phyloP scores from a whole-genome alignment of 768 basidiomycete genomes.

The Chalciporus sphaerocephalus region DNA sequence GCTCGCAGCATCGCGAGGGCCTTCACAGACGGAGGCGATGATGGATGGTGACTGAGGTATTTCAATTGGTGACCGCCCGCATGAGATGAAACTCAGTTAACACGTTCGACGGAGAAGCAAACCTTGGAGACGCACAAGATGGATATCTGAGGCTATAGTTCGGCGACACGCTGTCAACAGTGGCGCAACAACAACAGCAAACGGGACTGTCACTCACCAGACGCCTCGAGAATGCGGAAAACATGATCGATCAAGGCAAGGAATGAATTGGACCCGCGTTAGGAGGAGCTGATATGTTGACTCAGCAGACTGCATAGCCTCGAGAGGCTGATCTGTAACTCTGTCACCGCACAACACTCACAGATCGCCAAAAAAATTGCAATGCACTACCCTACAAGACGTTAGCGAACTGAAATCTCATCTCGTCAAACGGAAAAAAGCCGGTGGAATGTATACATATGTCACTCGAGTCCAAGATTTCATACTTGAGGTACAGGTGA shows the following conservation, averaged over 20 bases:
- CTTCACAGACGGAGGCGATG: slow-evolving; percentile 59
- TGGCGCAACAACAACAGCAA: neutral
- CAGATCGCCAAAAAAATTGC: too few species aligned
- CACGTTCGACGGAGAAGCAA: slow-evolving; percentile 6
- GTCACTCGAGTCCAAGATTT: too few species aligned
- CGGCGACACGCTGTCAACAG: neutral
- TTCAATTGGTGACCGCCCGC: neutral
- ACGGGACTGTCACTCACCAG: slow-evolving; percentile 24
- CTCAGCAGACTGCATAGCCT: too few species aligned
- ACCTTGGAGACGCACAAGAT: slow-evolving; percentile 49
- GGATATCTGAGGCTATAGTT: slow-evolving; percentile 52
- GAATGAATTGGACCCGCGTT: too few species aligned
- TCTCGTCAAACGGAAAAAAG: too few species aligned
- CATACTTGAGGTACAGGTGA: too few species aligned
- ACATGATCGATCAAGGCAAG: slow-evolving; percentile 28
- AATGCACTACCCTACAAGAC: too few species aligned
- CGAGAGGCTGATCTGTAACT: too few species aligned
- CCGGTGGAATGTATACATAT: too few species aligned
- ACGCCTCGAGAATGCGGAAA: slow-evolving; percentile 36
- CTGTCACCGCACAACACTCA: too few species aligned
- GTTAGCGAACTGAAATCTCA: too few species aligned
- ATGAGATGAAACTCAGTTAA: slow-evolving; percentile 1
- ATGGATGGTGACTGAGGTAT: slow-evolving; percentile 52
- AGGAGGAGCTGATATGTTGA: too few species aligned
- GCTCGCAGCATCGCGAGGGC: slow-evolving; percentile 58